phyloP scores from a whole-genome alignment of 345 rosid genomes.

The Boechera retrofracta region DNA sequence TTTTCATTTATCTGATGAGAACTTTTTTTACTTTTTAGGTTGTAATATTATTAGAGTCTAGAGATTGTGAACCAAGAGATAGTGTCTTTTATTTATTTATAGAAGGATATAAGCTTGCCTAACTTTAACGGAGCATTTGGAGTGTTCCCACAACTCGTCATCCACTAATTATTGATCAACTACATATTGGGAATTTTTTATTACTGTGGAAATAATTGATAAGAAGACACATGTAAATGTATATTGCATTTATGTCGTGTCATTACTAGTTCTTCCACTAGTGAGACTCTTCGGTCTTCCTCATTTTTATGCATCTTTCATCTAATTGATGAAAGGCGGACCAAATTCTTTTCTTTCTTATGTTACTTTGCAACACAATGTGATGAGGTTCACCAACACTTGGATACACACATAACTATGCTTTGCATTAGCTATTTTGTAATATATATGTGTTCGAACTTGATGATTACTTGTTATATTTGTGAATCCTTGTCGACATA shows the following conservation, averaged over 20 bases:
- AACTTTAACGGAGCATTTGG: conserved; percentile 38
- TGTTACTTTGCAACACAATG: conserved; percentile 29
- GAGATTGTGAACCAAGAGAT: conserved; percentile 33
- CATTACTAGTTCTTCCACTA: conserved; percentile 48
- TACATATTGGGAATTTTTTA: conserved; percentile 11
- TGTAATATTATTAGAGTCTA: not conserved
- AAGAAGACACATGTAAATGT: conserved; percentile 30
- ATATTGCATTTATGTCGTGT: conserved; percentile 28
- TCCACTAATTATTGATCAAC: conserved; percentile 43
- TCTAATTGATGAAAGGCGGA: conserved; percentile 15
- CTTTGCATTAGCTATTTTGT: not conserved
- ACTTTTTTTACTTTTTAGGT: not conserved
- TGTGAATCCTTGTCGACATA: not conserved
- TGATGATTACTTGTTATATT: not conserved
- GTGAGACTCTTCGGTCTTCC: conserved; percentile 27
- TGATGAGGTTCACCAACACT: not conserved
- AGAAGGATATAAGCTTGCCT: conserved; percentile 20
- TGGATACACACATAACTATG: not conserved
- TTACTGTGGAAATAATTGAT: conserved; percentile 25
- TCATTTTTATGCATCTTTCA: conserved; percentile 27
- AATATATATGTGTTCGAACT: not conserved
- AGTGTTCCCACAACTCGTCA: conserved; percentile 43
- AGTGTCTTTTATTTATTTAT: conserved; percentile 21
- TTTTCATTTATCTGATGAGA: not conserved
- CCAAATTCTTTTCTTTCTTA: conserved; percentile 23